A percentile compares a stretch with the other conserved stretches of the same genome.
Evolutionary conservation across 2,329 filamentous ascomycete species (phyloP).

Genomic region (Lithohypha guttulata): DNA sequence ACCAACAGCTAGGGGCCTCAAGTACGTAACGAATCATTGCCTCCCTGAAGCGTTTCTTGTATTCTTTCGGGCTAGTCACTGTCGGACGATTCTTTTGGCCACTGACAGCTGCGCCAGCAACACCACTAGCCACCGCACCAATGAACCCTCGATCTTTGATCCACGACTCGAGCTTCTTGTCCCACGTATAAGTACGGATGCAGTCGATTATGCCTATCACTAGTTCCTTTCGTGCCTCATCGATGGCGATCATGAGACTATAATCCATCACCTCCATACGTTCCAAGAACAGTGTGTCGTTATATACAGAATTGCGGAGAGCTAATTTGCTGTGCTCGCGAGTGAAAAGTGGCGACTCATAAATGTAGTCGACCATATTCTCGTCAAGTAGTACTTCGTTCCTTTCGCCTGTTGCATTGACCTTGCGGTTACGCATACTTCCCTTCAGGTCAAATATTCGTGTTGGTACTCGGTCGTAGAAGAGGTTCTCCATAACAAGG

Average conservation of each 20-base stretch:
- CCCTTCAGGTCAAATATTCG: constrained; percentile 94
- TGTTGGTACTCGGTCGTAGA: constrained; percentile 85
- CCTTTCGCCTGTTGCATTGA: constrained; percentile 86
- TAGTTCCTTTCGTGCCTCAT: constrained; percentile 78
- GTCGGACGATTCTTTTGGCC: constrained; percentile 77
- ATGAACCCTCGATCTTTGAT: constrained; percentile 90
- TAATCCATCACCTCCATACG: constrained; percentile 99
- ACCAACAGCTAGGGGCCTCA: constrained; percentile 40
- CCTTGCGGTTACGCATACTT: constrained; percentile 96
- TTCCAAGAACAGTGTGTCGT: constrained; percentile 90
- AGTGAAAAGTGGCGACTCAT: constrained; percentile 88
- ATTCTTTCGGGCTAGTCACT: constrained; percentile 94
- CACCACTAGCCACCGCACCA: constrained; percentile 5
- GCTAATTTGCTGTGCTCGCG: constrained; percentile 94
- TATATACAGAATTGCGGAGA: constrained; percentile 84
- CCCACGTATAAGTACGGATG: constrained; percentile 97
- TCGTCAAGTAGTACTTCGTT: constrained; percentile 95
- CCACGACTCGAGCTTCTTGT: constrained; percentile 99
- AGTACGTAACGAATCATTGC: constrained; percentile 80
- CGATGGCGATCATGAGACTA: constrained; percentile 94
- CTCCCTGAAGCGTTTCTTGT: constrained; percentile 89
- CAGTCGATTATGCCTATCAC: constrained; percentile 98
- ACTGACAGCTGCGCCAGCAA: constrained; percentile 43
- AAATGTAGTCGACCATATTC: constrained; percentile 98
- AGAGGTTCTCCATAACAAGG: constrained; percentile 92